Evolutionary conservation across 2,329 filamentous ascomycete genomes (phyloP).

Genomic region (Rasamsonia emersonii): DNA sequence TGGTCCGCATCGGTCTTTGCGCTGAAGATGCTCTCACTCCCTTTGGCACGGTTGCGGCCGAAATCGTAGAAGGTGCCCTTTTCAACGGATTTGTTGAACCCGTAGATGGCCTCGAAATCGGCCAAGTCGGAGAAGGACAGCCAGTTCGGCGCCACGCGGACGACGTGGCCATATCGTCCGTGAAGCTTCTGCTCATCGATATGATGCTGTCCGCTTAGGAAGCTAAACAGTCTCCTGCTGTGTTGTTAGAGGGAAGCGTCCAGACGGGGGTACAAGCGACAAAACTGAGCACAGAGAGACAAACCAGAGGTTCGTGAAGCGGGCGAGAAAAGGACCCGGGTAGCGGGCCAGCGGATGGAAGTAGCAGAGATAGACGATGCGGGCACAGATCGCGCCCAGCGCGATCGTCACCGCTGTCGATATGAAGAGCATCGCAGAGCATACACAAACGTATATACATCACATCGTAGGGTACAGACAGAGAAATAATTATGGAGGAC

Average conservation of each 20-base stretch:
- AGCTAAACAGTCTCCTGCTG: slow-evolving; percentile 9
- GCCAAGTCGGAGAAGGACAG: slow-evolving; percentile 11
- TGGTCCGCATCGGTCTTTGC: slow-evolving; percentile 8
- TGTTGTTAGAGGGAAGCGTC: neutral
- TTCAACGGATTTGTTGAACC: slow-evolving; percentile 13
- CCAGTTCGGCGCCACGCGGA: slow-evolving; percentile 14
- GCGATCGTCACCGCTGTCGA: slow-evolving; percentile 13
- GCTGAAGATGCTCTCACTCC: slow-evolving; percentile 10
- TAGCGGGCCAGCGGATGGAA: slow-evolving; percentile 55
- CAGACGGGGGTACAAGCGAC: neutral
- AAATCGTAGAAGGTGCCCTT: slow-evolving; percentile 13
- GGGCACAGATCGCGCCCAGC: slow-evolving; percentile 4
- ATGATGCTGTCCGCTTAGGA: slow-evolving; percentile 11
- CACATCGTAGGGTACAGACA: too few species aligned
- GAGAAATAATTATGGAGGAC: too few species aligned
- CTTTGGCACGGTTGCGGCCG: slow-evolving; percentile 5
- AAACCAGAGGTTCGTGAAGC: slow-evolving; percentile 12
- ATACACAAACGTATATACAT: too few species aligned
- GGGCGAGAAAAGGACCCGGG: slow-evolving; percentile 54
- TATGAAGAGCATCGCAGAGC: slow-evolving; percentile 17
- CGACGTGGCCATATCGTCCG: slow-evolving; percentile 10
- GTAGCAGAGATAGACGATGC: slow-evolving; percentile 10
- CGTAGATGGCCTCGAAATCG: slow-evolving; percentile 13
- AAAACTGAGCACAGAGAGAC: neutral
- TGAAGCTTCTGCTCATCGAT: slow-evolving; percentile 10